These are phyloP conservation scores for Boletus subcaerulescens DNA, from an alignment of 768 basidiomycete species.

Conservation along the genomic window DNA sequence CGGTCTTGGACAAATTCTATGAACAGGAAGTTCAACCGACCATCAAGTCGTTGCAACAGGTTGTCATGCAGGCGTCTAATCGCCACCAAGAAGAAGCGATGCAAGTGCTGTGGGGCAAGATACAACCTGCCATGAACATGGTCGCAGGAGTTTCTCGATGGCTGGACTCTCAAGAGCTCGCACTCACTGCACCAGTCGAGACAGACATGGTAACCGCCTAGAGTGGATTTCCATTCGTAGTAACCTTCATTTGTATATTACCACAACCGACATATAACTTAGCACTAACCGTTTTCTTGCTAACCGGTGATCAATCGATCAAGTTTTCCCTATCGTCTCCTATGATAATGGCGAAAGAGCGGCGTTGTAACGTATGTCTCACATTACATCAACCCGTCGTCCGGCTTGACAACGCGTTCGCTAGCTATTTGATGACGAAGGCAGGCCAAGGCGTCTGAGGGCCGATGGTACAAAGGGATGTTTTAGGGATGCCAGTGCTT, in stretches of 20 bases:
- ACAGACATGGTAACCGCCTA: neutral
- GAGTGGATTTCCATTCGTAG: conserved; percentile 12
- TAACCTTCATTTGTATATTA: conserved; percentile 19
- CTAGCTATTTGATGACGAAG: conserved; percentile 31
- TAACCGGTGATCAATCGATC: too few relatives aligned
- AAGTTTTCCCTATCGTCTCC: neutral
- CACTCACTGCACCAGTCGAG: conserved; percentile 17
- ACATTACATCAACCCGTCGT: neutral
- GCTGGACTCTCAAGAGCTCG: conserved; percentile 30
- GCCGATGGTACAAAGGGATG: conserved; percentile 23
- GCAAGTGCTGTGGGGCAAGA: conserved; percentile 24
- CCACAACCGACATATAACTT: neutral
- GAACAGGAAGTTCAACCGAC: conserved; percentile 21
- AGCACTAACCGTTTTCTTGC: neutral
- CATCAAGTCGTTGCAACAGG: conserved; percentile 10
- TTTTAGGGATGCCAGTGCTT: conserved; percentile 16
- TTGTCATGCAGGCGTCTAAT: conserved; percentile 12
- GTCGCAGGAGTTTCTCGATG: conserved; percentile 29
- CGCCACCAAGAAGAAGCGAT: conserved; percentile 23
- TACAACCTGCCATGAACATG: conserved; percentile 32
- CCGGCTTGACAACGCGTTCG: conserved; percentile 4
- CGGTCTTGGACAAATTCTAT: conserved; percentile 22
- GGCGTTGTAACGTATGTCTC: conserved; percentile 31
- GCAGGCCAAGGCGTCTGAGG: conserved; percentile 20
- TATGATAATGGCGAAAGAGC: conserved; percentile 16